Conservation (phyloP, 352 stramenopile species). For the Globisporangium canariense region DNA sequence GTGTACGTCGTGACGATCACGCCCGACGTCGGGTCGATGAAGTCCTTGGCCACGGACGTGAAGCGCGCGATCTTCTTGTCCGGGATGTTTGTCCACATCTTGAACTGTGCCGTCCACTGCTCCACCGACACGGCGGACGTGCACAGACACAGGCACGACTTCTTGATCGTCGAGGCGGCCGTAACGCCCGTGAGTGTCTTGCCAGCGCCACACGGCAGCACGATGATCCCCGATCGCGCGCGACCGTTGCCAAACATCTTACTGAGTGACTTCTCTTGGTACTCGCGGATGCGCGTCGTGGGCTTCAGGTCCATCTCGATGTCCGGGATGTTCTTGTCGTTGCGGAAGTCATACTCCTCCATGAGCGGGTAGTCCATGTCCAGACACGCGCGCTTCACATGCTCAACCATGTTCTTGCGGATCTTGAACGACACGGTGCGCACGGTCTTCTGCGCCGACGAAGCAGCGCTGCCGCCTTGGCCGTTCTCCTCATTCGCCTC, state of each 20-base stretch:
- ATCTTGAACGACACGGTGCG: conserved; percentile 84
- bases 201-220: conserved; percentile 96
- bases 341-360: conserved; percentile 99
- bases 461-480: conserved; percentile 14
- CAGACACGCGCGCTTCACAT: conserved; percentile 94
- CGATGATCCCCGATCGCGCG: conserved; percentile 98
- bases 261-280: conserved; percentile 98
- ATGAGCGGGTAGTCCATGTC: conserved; percentile 98
- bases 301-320: conserved; percentile 88
- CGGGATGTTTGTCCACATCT: conserved; percentile 95
- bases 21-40: conserved; percentile 74
- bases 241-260: conserved; percentile 99
- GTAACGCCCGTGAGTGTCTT: conserved; percentile 92
- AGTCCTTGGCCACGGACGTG: conserved; percentile 80
- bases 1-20: conserved; percentile 98
- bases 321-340: conserved; percentile 83
- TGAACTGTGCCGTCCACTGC: conserved; percentile 98
- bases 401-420: conserved; percentile 87
- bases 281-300: conserved; percentile 94
- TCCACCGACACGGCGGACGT: conserved; percentile 97
- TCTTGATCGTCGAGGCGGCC: conserved; percentile 96
- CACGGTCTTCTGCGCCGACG: conserved; percentile 52
- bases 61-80: conserved; percentile 86
- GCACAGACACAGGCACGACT: conserved; percentile 96
- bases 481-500: conserved; percentile 71